Evolutionary conservation across 2,329 filamentous ascomycete species (phyloP).

Genomic region (Pseudogymnoascus sp.): DNA sequence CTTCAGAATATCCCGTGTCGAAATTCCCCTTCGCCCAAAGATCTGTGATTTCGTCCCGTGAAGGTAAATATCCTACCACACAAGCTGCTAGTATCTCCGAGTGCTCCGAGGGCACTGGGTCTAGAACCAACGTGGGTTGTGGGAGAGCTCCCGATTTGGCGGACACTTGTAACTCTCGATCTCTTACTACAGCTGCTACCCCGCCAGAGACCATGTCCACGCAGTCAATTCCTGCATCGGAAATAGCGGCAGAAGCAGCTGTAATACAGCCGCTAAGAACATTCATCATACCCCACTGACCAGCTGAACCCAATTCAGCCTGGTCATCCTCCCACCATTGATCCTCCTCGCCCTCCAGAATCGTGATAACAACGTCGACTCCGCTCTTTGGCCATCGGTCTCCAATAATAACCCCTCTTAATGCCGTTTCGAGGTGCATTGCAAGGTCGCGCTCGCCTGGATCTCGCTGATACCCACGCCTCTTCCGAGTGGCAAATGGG

Average conservation of each 20-base stretch:
- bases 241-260: slow-evolving; percentile 84
- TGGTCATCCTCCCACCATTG: slow-evolving; percentile 54
- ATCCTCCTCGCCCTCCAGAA: slow-evolving; percentile 89
- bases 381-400: slow-evolving; percentile 98
- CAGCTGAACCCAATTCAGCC: slow-evolving; percentile 43
- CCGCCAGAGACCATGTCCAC: slow-evolving; percentile 85
- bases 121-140: slow-evolving; percentile 54
- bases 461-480: slow-evolving; percentile 81
- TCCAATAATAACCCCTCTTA: slow-evolving; percentile 83
- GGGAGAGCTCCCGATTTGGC: slow-evolving; percentile 20
- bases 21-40: slow-evolving; percentile 82
- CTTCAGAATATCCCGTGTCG: slow-evolving; percentile 35
- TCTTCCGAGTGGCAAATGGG: slow-evolving; percentile 77
- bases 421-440: slow-evolving; percentile 82
- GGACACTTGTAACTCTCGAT: slow-evolving; percentile 25
- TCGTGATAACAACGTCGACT: slow-evolving; percentile 87
- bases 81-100: slow-evolving; percentile 71
- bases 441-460: slow-evolving; percentile 80
- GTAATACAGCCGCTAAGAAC: slow-evolving; percentile 88
- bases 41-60: slow-evolving; percentile 85
- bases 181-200: slow-evolving; percentile 69
- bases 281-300: slow-evolving; percentile 83
- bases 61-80: slow-evolving; percentile 82
- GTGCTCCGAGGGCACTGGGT: slow-evolving; percentile 78
- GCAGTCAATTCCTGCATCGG: slow-evolving; percentile 92